These are phyloP conservation scores for Polygonum maritimum DNA, from an alignment of 148 eudicot species.

Conservation along the genomic window DNA sequence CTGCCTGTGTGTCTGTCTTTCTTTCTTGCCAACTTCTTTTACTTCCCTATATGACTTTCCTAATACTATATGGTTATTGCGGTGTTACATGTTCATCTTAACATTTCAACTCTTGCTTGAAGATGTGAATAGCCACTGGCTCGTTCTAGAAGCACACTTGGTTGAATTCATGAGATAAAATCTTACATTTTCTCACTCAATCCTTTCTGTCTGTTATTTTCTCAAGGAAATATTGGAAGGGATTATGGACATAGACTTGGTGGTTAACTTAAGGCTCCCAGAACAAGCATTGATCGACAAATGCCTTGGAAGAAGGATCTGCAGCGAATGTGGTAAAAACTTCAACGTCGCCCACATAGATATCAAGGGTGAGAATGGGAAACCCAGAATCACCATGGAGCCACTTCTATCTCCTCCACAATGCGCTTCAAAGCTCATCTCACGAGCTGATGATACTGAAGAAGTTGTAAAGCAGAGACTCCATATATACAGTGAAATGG, in stretches of 20 bases:
- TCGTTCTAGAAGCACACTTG: background rate
- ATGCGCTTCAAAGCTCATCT: slow-evolving; percentile 82
- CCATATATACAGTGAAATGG: slow-evolving; percentile 79
- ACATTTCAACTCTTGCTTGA: background rate
- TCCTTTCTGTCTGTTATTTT: slow-evolving; percentile 7
- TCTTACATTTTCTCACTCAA: background rate
- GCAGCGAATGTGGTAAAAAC: slow-evolving; percentile 84
- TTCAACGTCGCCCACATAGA: slow-evolving; percentile 77
- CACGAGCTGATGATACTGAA: slow-evolving; percentile 92
- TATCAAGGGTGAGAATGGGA: slow-evolving; percentile 70
- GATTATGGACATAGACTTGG: slow-evolving; percentile 90
- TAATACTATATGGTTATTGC: background rate
- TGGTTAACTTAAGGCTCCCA: slow-evolving; percentile 88
- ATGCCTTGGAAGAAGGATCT: slow-evolving; percentile 92
- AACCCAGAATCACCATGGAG: slow-evolving; percentile 70
- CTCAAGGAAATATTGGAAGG: slow-evolving; percentile 90
- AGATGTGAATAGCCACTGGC: background rate
- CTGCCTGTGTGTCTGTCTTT: no score
- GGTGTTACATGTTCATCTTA: background rate
- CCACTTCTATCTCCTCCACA: slow-evolving; percentile 75
- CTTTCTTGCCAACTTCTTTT: background rate
- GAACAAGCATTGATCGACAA: slow-evolving; percentile 77
- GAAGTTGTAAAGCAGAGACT: slow-evolving; percentile 74
- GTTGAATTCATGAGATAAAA: background rate
- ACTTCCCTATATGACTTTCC: background rate